A percentile compares a stretch with the other conserved stretches of the same genome.
phyloP scores from a whole-genome alignment of 805 yeast genomes.

The Candida boleticola region DNA sequence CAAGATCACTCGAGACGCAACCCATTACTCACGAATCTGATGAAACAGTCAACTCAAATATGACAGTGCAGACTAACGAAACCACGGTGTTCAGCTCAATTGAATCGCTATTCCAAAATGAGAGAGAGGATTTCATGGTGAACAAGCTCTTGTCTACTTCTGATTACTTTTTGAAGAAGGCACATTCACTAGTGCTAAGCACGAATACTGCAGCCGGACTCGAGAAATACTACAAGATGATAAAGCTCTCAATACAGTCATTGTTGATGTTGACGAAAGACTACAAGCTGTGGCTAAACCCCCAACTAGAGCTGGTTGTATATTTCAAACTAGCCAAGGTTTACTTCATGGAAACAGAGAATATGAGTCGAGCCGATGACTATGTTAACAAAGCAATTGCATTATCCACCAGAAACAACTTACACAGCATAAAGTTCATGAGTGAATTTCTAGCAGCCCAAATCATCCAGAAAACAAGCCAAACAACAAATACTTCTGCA shows the following conservation, averaged over 20 bases:
- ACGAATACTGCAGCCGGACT: conserved; percentile 17
- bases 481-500: conserved; percentile 1
- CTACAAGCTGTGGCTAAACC: conserved; percentile 26
- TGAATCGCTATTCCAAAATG: too few species aligned
- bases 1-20: too few species aligned
- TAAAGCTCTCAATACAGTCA: conserved; percentile 37
- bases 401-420: conserved; percentile 26
- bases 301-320: conserved; percentile 29
- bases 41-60: too few species aligned
- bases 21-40: too few species aligned
- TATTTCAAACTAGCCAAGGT: conserved; percentile 36
- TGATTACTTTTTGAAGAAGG: conserved; percentile 20
- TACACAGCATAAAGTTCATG: conserved; percentile 20
- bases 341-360: conserved; percentile 41
- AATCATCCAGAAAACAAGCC: conserved; percentile 29
- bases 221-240: conserved; percentile 23
- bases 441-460: conserved; percentile 37
- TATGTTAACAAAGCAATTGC: conserved; percentile 30
- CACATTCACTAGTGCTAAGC: conserved; percentile 18
- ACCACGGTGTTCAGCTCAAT: too few species aligned
- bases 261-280: conserved; percentile 28
- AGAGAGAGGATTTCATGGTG: conserved; percentile 8
- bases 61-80: too few species aligned
- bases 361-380: conserved; percentile 39
- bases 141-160: conserved; percentile 16